These are phyloP conservation scores for Leptographium radiaticola DNA, from an alignment of 2,329 filamentous ascomycete genomes.

Conservation along the genomic window DNA sequence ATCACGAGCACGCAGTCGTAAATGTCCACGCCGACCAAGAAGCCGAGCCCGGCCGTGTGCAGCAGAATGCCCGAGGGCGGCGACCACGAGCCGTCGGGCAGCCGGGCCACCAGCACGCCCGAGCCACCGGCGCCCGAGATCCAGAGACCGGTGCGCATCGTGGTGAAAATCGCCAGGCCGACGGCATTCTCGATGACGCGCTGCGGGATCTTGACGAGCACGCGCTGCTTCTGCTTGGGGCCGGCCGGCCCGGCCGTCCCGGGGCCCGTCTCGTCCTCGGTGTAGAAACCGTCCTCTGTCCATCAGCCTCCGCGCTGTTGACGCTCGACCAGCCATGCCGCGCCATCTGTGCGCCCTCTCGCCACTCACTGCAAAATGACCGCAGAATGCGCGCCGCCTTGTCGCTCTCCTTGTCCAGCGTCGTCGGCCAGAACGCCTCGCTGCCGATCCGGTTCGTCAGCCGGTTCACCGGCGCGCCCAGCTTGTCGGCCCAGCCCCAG, in stretches of 20 bases:
- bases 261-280: constrained; percentile 16
- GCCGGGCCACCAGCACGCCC: constrained; percentile 44
- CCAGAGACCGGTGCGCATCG: constrained; percentile 45
- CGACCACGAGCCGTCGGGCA: constrained; percentile 51
- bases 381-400: constrained; percentile 63
- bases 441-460: constrained; percentile 35
- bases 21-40: constrained; percentile 71
- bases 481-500: constrained; percentile 53
- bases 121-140: constrained; percentile 45
- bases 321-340: not conserved
- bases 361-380: constrained; percentile 48
- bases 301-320: constrained; percentile 3
- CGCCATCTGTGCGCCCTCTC: not conserved
- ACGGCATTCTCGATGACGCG: constrained; percentile 52
- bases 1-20: constrained; percentile 85
- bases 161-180: constrained; percentile 59
- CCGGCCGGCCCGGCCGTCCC: constrained; percentile 8
- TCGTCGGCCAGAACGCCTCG: constrained; percentile 66
- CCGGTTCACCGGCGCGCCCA: constrained; percentile 19
- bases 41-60: constrained; percentile 66
- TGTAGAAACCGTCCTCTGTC: constrained; percentile 40
- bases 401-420: constrained; percentile 60
- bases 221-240: constrained; percentile 22
- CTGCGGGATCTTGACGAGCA: constrained; percentile 39
- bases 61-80: constrained; percentile 67